A percentile compares a stretch with the other conserved stretches of the same genome.
Evolutionary conservation across 371 early-diverging fungal genomes (phyloP).

Genomic region (Mucor velutinosus): DNA sequence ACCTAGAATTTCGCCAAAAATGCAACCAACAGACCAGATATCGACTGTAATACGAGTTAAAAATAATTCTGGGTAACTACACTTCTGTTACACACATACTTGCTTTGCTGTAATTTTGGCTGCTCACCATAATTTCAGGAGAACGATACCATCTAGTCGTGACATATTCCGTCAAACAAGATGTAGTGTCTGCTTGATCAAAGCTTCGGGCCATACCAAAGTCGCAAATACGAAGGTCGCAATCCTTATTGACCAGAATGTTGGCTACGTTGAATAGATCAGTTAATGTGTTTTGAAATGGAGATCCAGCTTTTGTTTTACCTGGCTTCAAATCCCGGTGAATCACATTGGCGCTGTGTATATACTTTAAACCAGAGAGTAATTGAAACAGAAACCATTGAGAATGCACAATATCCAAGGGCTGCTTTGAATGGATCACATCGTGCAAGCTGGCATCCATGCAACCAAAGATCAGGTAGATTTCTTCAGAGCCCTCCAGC

Average conservation of each 20-base stretch:
- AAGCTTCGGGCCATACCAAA: constrained; percentile 82
- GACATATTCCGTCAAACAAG: constrained; percentile 81
- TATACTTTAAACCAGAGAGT: constrained; percentile 83
- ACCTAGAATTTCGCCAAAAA: constrained; percentile 82
- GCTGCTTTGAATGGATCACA: constrained; percentile 83
- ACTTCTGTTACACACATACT: constrained; percentile 41
- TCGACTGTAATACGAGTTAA: constrained; percentile 50
- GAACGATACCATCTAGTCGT: constrained; percentile 93
- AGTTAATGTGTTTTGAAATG: not conserved
- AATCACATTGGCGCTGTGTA: constrained; percentile 87
- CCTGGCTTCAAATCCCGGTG: constrained; percentile 87
- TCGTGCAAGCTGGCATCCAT: constrained; percentile 94
- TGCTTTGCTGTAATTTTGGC: constrained; percentile 75
- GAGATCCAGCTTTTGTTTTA: not conserved
- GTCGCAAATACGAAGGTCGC: constrained; percentile 61
- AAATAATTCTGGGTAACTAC: not conserved
- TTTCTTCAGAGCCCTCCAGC: constrained; percentile 42
- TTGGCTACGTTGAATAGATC: constrained; percentile 7
- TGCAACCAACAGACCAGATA: constrained; percentile 89
- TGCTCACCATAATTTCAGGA: constrained; percentile 89
- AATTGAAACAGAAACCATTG: constrained; percentile 90
- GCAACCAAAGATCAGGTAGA: constrained; percentile 69
- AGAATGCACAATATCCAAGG: constrained; percentile 79
- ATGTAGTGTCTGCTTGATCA: constrained; percentile 52
- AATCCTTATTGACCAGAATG: constrained; percentile 13